Conservation (phyloP, 179 eudicot genomes). For the Amaranthus tricolor region DNA sequence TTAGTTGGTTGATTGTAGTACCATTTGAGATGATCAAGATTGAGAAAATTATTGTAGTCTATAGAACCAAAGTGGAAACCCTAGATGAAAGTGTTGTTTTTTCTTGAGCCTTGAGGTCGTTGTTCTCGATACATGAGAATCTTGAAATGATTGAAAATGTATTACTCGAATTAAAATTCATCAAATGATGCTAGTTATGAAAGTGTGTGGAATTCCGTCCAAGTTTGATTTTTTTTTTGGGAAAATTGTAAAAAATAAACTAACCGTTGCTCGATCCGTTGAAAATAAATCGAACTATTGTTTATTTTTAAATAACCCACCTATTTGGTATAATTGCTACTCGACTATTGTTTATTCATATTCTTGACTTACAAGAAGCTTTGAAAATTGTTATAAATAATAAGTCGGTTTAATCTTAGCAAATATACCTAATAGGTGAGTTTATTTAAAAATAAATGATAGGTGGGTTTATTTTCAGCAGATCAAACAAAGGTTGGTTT, state of each 20-base stretch:
- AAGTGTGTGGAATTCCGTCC: background rate
- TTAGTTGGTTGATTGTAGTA: background rate
- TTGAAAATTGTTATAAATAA: no score
- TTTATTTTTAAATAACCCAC: no score
- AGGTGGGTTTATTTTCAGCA: no score
- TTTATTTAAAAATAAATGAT: background rate
- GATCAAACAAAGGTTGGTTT: no score
- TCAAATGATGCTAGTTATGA: background rate
- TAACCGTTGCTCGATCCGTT: no score
- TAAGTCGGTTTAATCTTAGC: background rate
- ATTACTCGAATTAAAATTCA: background rate
- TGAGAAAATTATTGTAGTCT: background rate
- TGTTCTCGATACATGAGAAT: background rate
- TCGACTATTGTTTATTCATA: no score
- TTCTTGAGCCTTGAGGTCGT: background rate
- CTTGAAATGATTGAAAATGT: background rate
- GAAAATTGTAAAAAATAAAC: no score
- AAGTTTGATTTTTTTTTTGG: background rate
- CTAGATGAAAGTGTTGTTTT: background rate
- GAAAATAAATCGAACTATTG: no score
- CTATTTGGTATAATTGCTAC: no score
- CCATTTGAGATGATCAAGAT: background rate
- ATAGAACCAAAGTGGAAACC: background rate
- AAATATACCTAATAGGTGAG: background rate
- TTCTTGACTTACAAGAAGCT: no score